Base-by-base conservation (phyloP, 2,329 filamentous ascomycete species). In the Polychaeton citri region DNA sequence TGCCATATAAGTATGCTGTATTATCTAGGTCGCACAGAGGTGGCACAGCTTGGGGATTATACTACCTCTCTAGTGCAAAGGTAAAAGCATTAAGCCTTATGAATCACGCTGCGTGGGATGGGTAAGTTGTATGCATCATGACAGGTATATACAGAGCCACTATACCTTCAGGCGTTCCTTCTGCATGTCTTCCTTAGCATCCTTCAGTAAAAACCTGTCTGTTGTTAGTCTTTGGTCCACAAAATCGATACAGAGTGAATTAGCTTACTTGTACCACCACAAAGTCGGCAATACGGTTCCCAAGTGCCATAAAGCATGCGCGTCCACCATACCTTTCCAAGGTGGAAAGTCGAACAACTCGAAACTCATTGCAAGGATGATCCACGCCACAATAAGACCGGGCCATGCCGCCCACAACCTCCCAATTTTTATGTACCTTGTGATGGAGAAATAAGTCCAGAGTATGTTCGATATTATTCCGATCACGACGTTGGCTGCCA, bases 261-360 rank as follows among this genome's bases (percentile, higher is more conserved):
- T 6, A 31, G 77, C 85, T 69, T 65, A 96, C 87, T 81, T 86
- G 60, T 98, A 98, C 83, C 83, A 95, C 66, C 93, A 72, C 34
- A 90, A 66, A 0, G 84, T 84, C 7, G 90, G 90, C 20, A 73
- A 72, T 34, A 98, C 88, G 0, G 90, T 98, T 38, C 87, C 85
- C 42, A 94, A 57, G 69, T 98, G 90, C 90, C 90, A 98, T 43
- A 98, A 60, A 52, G 83, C 87, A 63, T 98, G 90, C 3, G 90
- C 90, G 67, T 98, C 90, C 34, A 98, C 61, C 58, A 80, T 76
- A 6, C 84, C 82, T 57, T 73, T 69, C 62, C 82, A 71, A 2
- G 90, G 90, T 36, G 90, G 75, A 52, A 98, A 98, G 59, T 98
- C 90, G 44, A 96, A 74, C 48, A 98, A 59, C 64, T 98, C 90